phyloP scores from a whole-genome alignment of 2,329 filamentous ascomycete genomes.

The Penicillium palitans region DNA sequence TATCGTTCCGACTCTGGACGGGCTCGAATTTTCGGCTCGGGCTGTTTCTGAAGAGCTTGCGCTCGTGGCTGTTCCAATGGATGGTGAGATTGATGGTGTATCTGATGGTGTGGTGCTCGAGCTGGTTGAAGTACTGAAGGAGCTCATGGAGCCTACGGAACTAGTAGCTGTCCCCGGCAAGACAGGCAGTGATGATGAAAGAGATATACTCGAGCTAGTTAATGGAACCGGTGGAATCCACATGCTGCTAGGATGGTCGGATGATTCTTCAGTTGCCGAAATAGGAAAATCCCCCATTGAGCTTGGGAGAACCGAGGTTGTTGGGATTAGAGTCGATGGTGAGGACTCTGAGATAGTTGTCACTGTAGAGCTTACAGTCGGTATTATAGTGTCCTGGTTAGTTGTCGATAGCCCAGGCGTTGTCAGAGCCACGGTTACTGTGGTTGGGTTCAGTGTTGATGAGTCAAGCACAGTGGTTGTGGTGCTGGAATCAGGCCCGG shows the following conservation, averaged over 20 bases:
- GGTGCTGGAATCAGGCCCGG: not conserved
- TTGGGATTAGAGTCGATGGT: not conserved
- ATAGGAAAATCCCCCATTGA: not conserved
- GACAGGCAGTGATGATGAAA: not conserved
- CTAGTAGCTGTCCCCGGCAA: not conserved
- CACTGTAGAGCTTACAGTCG: not conserved
- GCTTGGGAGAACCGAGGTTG: not conserved
- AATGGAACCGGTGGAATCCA: not conserved
- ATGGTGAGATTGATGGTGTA: not conserved
- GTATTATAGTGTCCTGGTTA: not conserved
- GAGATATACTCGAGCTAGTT: not conserved
- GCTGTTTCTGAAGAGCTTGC: not conserved
- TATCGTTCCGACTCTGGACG: conserved; percentile 22
- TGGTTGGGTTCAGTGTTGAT: not conserved
- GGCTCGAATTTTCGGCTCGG: not conserved
- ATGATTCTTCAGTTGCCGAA: not conserved
- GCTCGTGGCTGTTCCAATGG: not conserved
- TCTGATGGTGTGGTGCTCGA: not conserved
- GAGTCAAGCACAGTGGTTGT: not conserved
- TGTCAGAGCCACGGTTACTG: not conserved
- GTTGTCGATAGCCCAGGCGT: not conserved
- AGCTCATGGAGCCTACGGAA: not conserved
- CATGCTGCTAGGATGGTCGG: not conserved
- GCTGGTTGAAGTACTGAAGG: not conserved
- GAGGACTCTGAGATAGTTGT: not conserved